These are phyloP conservation scores for Fusarium sp. DNA, from an alignment of 2,329 filamentous ascomycete species.

Conservation along the genomic window DNA sequence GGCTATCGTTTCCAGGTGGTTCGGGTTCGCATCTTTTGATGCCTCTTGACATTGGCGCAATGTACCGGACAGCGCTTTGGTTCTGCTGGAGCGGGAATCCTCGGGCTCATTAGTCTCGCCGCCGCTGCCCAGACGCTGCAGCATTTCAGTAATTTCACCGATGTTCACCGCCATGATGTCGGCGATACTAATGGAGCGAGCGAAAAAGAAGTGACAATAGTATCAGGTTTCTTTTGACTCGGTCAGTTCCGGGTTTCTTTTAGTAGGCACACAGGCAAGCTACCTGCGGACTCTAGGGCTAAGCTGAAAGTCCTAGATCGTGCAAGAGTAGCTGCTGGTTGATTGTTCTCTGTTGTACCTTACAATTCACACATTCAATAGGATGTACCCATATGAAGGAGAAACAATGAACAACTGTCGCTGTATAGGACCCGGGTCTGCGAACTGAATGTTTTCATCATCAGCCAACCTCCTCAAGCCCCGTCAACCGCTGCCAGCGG, in stretches of 20 bases:
- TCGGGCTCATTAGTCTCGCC: constrained; percentile 48
- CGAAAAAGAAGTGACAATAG: neutral
- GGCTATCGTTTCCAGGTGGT: constrained; percentile 62
- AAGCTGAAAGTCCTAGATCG: neutral
- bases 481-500: constrained; percentile 8
- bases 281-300: neutral
- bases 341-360: neutral
- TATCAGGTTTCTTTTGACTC: neutral
- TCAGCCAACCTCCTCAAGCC: constrained; percentile 5
- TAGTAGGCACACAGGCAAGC: neutral
- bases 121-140: constrained; percentile 53
- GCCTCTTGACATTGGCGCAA: constrained; percentile 58
- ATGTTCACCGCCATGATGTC: constrained; percentile 50
- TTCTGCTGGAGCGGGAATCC: constrained; percentile 45
- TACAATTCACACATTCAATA: neutral
- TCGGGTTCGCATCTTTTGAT: constrained; percentile 56
- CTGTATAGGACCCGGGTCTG: neutral
- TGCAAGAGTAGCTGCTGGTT: neutral
- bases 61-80: constrained; percentile 55
- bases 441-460: neutral
- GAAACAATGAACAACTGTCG: neutral
- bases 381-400: too few relatives aligned
- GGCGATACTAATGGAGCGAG: neutral
- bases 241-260: too few relatives aligned
- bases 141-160: constrained; percentile 56